Conservation (phyloP, 768 basidiomycete genomes). For the Basidioascus undulatus region DNA sequence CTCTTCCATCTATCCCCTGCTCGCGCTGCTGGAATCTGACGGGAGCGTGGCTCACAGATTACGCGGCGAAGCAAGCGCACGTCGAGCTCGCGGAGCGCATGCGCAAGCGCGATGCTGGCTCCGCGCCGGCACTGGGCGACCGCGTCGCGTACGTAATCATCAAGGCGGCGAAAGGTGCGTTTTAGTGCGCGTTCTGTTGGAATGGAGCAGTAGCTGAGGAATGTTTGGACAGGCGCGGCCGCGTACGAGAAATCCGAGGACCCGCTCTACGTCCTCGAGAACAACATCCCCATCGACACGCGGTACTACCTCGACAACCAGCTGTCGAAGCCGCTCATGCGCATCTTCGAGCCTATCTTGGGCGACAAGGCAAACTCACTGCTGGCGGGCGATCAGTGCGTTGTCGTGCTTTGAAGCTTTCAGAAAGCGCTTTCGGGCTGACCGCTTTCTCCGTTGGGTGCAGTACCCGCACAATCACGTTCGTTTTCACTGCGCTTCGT, state of each 20-base stretch:
- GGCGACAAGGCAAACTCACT: slow-evolving; percentile 73
- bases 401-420: not conserved
- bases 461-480: slow-evolving; percentile 91
- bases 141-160: slow-evolving; percentile 98
- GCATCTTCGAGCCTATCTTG: slow-evolving; percentile 93
- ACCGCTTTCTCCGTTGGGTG: not conserved
- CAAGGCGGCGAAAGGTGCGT: slow-evolving; percentile 70
- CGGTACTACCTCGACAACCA: slow-evolving; percentile 97
- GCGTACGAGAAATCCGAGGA: slow-evolving; percentile 99
- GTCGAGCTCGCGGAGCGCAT: slow-evolving; percentile 86
- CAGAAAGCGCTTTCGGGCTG: not conserved
- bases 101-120: slow-evolving; percentile 81
- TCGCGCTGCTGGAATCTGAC: not conserved
- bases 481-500: no score
- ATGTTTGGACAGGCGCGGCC: slow-evolving; percentile 60
- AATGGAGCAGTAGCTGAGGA: no score
- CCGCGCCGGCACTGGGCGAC: slow-evolving; percentile 89
- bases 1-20: not conserved
- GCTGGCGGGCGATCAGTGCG: slow-evolving; percentile 27
- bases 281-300: slow-evolving; percentile 94
- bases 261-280: slow-evolving; percentile 86
- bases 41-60: slow-evolving; percentile 29
- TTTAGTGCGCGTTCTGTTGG: not conserved
- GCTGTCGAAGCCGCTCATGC: slow-evolving; percentile 81
- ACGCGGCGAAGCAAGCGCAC: slow-evolving; percentile 85